phyloP scores from a whole-genome alignment of 2,329 filamentous ascomycete genomes.

The Alternaria atra region DNA sequence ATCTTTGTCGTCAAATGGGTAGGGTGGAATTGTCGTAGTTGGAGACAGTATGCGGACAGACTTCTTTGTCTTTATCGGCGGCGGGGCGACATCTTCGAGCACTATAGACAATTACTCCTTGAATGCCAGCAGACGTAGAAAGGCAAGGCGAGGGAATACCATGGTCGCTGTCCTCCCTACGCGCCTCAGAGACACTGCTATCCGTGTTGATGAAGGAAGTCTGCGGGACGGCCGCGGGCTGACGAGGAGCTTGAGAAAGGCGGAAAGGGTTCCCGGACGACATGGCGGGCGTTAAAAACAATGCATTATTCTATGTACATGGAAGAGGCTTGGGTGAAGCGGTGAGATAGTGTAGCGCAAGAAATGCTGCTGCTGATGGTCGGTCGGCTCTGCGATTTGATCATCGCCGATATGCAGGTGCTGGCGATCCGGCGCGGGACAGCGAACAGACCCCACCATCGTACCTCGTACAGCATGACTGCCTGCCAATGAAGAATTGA shows the following conservation, averaged over 20 bases:
- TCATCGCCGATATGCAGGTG: conserved; percentile 30
- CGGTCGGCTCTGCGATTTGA: conserved; percentile 23
- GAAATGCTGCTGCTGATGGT: conserved; percentile 35
- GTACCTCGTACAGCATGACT: conserved; percentile 15
- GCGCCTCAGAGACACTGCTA: conserved; percentile 33
- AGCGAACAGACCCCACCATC: conserved; percentile 33
- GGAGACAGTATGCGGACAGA: conserved; percentile 64
- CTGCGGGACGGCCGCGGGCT: conserved; percentile 33
- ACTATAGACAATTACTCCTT: conserved; percentile 49
- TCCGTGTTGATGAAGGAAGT: conserved; percentile 39
- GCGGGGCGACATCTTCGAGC: conserved; percentile 32
- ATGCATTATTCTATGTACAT: conserved; percentile 53
- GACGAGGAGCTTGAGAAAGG: conserved; percentile 41
- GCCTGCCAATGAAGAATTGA: conserved; percentile 6
- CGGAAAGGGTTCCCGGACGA: conserved; percentile 53
- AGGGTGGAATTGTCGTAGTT: conserved; percentile 47
- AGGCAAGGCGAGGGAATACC: conserved; percentile 44
- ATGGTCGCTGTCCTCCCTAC: conserved; percentile 33
- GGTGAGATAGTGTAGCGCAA: conserved; percentile 26
- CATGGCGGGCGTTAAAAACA: conserved; percentile 49
- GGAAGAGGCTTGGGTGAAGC: conserved; percentile 34
- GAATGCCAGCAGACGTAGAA: conserved; percentile 30
- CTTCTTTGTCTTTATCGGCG: conserved; percentile 62
- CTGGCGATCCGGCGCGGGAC: conserved; percentile 31
- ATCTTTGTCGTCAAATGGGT: conserved; percentile 38